A percentile compares a stretch with the other conserved stretches of the same genome.
Conservation (phyloP, 2,329 filamentous ascomycete species). For the Simplicillium aogashimaense region DNA sequence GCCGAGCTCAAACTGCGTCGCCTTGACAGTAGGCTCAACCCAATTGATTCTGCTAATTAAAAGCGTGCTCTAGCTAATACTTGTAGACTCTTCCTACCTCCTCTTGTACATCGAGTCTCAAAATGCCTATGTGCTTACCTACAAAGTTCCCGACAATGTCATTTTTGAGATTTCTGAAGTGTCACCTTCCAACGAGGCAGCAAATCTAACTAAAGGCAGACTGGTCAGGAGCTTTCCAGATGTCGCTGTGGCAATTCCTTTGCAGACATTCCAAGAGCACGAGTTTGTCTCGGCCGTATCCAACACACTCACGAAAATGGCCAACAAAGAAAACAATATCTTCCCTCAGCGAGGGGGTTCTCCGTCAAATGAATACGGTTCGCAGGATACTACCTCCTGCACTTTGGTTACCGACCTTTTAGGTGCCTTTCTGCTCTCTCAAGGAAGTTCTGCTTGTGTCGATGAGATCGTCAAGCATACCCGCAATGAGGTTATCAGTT, state of each 20-base stretch:
- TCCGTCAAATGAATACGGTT: background rate
- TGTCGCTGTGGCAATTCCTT: background rate
- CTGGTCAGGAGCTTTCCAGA: background rate
- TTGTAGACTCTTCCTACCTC: background rate
- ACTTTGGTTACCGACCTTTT: background rate
- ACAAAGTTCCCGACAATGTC: background rate
- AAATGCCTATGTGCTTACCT: background rate
- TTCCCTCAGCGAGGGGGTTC: background rate
- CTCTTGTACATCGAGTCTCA: background rate
- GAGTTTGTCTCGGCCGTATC: background rate
- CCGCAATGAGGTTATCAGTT: background rate
- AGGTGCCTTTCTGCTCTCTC: background rate
- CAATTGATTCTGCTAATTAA: no score
- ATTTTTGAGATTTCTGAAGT: background rate
- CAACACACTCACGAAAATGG: background rate
- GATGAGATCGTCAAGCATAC: background rate
- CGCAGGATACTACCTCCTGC: background rate
- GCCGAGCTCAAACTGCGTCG: no score
- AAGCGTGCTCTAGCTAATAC: no score
- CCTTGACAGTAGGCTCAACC: no score
- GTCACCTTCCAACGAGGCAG: background rate
- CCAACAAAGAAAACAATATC: no score
- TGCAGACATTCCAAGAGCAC: background rate
- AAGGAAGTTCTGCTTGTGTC: background rate
- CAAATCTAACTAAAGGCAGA: background rate